Percentiles rank a stretch among this genome's conserved stretches.
Evolutionary conservation across 2,329 filamentous ascomycete species (phyloP).

Genomic region (Monosporascus sp.): DNA sequence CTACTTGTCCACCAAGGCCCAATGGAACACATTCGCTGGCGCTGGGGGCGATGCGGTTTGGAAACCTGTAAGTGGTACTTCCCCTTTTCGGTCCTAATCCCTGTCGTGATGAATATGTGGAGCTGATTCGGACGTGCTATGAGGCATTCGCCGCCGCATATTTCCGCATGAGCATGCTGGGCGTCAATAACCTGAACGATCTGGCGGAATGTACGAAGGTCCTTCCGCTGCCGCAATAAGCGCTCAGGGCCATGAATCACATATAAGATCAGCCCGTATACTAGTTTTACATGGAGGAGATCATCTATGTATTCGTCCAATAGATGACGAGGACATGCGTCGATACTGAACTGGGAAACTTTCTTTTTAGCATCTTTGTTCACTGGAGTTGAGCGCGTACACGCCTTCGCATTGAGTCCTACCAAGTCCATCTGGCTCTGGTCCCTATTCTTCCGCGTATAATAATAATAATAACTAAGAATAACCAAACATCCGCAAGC

Average conservation of each 20-base stretch:
- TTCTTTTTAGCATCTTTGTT: too few species aligned
- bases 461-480: too few species aligned
- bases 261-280: background rate
- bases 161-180: slow-evolving; percentile 38
- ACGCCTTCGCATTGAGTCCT: too few species aligned
- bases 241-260: background rate
- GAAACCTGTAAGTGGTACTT: slow-evolving; percentile 18
- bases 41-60: slow-evolving; percentile 13
- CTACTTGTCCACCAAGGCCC: slow-evolving; percentile 11
- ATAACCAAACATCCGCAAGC: too few species aligned
- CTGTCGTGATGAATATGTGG: background rate
- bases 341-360: too few species aligned
- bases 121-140: background rate
- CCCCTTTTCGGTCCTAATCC: background rate
- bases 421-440: too few species aligned
- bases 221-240: slow-evolving; percentile 22
- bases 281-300: background rate
- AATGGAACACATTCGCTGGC: slow-evolving; percentile 21
- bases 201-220: slow-evolving; percentile 39
- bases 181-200: slow-evolving; percentile 40
- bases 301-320: background rate
- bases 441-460: too few species aligned
- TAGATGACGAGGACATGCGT: too few species aligned
- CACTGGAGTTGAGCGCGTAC: too few species aligned
- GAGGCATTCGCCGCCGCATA: slow-evolving; percentile 36